These are phyloP conservation scores for Quaeritorhiza haematococci DNA, from an alignment of 371 early-diverging fungal genomes.

Conservation along the genomic window DNA sequence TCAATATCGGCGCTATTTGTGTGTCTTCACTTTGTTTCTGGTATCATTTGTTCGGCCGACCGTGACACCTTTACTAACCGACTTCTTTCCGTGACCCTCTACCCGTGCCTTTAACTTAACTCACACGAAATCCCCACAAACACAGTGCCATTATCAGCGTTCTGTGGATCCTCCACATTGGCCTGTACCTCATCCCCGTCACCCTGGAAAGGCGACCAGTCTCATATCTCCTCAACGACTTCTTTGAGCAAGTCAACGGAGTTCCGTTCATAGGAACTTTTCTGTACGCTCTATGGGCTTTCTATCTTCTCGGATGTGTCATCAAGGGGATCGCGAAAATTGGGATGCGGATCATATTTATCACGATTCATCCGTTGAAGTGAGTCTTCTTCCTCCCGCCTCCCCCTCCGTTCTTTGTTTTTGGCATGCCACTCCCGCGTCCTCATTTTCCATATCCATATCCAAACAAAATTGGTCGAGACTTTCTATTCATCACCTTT, in stretches of 20 bases:
- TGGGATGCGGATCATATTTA: constrained; percentile 51
- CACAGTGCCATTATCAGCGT: constrained; percentile 39
- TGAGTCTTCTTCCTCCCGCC: constrained; percentile 17
- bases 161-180: constrained; percentile 48
- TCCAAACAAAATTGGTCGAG: too few species aligned
- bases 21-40: too few species aligned
- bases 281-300: constrained; percentile 46
- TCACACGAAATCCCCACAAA: too few species aligned
- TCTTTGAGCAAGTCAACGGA: constrained; percentile 26
- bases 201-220: constrained; percentile 30
- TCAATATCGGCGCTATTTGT: not conserved
- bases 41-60: too few species aligned
- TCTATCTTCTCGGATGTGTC: constrained; percentile 50
- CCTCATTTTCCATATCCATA: too few species aligned
- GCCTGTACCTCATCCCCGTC: constrained; percentile 39
- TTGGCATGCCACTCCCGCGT: too few species aligned
- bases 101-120: too few species aligned
- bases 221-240: constrained; percentile 44
- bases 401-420: too few species aligned
- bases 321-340: constrained; percentile 48
- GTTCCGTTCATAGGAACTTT: constrained; percentile 50
- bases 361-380: constrained; percentile 49
- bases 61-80: too few species aligned
- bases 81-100: too few species aligned
- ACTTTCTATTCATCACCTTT: too few species aligned